Evolutionary conservation across 116 monocot genomes (phyloP), one percentile per base, ranked within the genome.

Genomic region (Zostera marina): DNA sequence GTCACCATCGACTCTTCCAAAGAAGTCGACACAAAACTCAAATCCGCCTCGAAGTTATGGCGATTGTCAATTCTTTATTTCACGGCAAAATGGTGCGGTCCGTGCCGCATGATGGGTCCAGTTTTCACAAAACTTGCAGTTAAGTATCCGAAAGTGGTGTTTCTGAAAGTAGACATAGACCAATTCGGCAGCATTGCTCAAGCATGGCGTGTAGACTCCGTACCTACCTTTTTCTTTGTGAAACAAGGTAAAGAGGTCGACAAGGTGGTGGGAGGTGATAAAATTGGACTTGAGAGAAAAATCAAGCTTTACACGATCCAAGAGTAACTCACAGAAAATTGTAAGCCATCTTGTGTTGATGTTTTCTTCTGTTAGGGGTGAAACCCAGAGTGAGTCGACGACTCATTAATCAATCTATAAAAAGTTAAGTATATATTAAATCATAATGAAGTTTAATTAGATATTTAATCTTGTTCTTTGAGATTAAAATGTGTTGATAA

Each of bases 81-180:
- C 80, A 94, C 94, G 16, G 88, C 94, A 12, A 72, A 79, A 47
- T 94, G 94, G 94, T 94, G 88, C 16, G 94, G 94, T 11, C 94
- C 94, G 0, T 88, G 88, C 42, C 71, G 88, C 10, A 69, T 68
- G 24, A 81, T 94, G 66, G 79, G 58, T 2, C 94, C 88, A 1
- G 39, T 82, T 14, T 88, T 62, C 67, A 71, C 66, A 40, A 73
- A 54, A 63, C 53, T 93, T 42, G 92, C 92, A 10, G 81, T 62
- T 15, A 79, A 82, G 64, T 68, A 88, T 68, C 79, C 55, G 1
- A 66, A 77, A 5, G 59, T 73, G 2, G 73, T 79, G 24, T 94
- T 88, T 68, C 64, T 94, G 15, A 94, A 85, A 56, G 57, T 79
- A 7, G 94, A 94, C 41, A 88, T 94, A 8, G 94, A 94, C 63